Conservation (phyloP, 257 asterid genomes). For the Fraxinus excelsior region DNA sequence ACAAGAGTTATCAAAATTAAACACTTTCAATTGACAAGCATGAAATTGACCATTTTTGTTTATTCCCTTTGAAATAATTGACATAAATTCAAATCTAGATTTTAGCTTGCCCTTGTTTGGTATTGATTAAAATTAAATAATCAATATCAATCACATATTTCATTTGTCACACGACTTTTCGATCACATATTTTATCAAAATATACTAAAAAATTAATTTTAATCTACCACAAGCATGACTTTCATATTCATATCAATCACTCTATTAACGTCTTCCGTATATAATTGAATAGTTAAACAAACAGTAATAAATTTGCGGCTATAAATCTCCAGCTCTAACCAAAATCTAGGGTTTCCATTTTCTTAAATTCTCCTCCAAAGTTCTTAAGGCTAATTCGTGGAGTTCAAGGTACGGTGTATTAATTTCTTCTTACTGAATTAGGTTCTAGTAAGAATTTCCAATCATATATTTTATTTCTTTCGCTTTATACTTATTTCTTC, state of each 20-base stretch:
- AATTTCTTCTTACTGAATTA: conserved; percentile 29
- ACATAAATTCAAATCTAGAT: no score
- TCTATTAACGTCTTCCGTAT: neutral
- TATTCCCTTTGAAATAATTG: no score
- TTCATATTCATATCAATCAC: neutral
- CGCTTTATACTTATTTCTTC: conserved; percentile 3
- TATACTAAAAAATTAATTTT: no score
- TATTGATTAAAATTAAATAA: no score
- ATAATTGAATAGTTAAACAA: neutral
- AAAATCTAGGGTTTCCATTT: conserved; percentile 39
- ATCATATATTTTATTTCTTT: conserved; percentile 13
- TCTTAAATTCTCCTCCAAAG: conserved; percentile 23
- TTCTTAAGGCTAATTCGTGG: conserved; percentile 34
- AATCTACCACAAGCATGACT: no score
- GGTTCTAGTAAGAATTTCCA: conserved; percentile 8
- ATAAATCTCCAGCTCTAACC: conserved; percentile 22
- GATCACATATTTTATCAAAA: no score
- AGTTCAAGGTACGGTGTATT: conserved; percentile 49
- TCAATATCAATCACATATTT: no score
- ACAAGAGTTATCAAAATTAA: no score
- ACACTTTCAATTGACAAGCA: no score
- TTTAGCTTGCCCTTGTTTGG: no score
- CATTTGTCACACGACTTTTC: no score
- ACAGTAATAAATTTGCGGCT: conserved; percentile 2
- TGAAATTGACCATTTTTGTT: no score